Base-by-base conservation (phyloP, 2,329 filamentous ascomycete species). In the Calonectria crousiana region DNA sequence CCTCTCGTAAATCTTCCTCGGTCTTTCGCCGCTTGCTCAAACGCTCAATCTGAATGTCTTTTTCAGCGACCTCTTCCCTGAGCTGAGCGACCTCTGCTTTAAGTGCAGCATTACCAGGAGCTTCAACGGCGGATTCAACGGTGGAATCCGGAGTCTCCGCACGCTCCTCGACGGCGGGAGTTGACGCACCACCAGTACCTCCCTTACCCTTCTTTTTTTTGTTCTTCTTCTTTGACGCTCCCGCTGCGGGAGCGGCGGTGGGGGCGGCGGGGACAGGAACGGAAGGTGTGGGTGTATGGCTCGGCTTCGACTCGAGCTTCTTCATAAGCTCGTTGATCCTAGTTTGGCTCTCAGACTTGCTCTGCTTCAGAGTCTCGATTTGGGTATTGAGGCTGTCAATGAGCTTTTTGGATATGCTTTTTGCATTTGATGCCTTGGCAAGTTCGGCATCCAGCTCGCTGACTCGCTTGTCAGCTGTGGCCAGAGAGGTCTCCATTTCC, bases 171-270 rank as follows among this genome's bases (percentile, higher is more conserved):
- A 79, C 72, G 30, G 79, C 74, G 6, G 81, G 76, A 2, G 81
- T 78, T n/a, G 85, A 84, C 11, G 87, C 84, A 9, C 84, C 83
- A 9, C 84, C 84, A 76, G 90, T 91, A 38, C 89, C 90, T 23
- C 91, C 92, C 87, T 96, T 96, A 85, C 93, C 94, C 90, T 97
- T 98, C 88, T 96, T 98, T 83, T 95, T 97, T 84, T 95, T 96
- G 85, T 95, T 97, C 86, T 95, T 96, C 73, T 89, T 90, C 74
- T 88, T 87, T 0, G 81, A 81, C 4, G 76, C 75, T 6, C 75
- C 75, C 18, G 77, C 67, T 14, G 72, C 71, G 9, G 80, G 53
- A 10, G 80, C 72, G 1, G 81, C 65, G 5, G 80, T 65, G 2
- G 83, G 60, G 0, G 80, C 41, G 0, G 83, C 47, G 1, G 81